phyloP scores from a whole-genome alignment of 2,329 filamentous ascomycete species.

The Botrytis byssoidea region DNA sequence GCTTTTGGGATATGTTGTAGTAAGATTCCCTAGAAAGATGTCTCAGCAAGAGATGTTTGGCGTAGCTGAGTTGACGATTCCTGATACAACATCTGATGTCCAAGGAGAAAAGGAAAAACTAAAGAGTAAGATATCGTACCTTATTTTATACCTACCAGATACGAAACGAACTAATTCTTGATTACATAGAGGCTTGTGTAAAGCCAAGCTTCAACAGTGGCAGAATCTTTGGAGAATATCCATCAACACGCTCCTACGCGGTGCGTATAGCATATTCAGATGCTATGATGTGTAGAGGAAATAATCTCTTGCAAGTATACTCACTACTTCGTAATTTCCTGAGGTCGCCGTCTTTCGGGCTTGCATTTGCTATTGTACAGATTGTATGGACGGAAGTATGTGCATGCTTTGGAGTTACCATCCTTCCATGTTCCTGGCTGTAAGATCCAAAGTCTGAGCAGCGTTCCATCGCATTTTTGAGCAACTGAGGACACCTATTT shows the following conservation, averaged over 20 bases:
- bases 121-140: background rate
- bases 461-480: background rate
- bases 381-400: background rate
- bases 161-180: background rate
- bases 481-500: background rate
- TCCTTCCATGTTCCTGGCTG: background rate
- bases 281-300: background rate
- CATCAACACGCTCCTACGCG: background rate
- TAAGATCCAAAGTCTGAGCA: background rate
- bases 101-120: rapidly evolving
- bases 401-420: background rate
- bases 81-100: background rate
- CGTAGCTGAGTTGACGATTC: background rate
- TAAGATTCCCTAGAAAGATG: background rate
- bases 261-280: background rate
- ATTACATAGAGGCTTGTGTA: background rate
- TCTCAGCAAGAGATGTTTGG: background rate
- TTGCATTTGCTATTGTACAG: background rate
- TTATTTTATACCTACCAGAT: background rate
- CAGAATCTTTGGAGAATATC: background rate
- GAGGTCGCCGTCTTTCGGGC: background rate
- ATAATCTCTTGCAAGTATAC: background rate
- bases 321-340: background rate
- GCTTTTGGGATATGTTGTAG: background rate
- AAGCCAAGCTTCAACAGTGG: background rate